Base-by-base conservation (phyloP, 208 protist species). In the Strigomonas culicis region DNA sequence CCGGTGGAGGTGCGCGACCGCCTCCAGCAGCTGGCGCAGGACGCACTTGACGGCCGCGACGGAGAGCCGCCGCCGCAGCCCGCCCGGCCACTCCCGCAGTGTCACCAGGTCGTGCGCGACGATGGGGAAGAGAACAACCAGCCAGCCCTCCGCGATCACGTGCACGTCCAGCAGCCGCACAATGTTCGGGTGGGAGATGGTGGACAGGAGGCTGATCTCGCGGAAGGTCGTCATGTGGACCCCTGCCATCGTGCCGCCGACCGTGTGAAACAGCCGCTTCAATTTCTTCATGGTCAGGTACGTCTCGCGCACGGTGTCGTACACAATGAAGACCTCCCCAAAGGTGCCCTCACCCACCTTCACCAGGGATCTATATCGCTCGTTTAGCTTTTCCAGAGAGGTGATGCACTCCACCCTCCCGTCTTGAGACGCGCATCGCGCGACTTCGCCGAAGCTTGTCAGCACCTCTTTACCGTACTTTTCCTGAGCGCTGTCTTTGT, bases 241-340 rank as follows among this genome's bases (percentile, higher is more conserved):
- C 19, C 86, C 86, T 13, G 74, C 66, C 36, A 62, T 58, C 57
- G 27, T 66, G 36, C 81, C 75, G 8, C 27, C 4, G 11, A 17
- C 10, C 1, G 67, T 70, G 70, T 82, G 84, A 31, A 95, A 75
- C 24, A 93, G 66, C 6, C 68, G 68, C 11, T 80, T 72, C 75
- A 92, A 83, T 51, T 84, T 82, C 67, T 95, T 95, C 86, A 95
- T 93, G 0, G 84, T 91, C 22, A 93, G 63, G 60, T 95, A 86
- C 6, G 78, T 86, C 25, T 66, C 22, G 0, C 74, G 71, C 32
- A 74, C 57, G 24, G 75, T 92, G 70, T 95, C 90, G 70, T 84
- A 90, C 8, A 95, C 75, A 72, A 95, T 82, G 64, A 79, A 90
- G 8, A 95, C 90, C 51, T 93, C 80, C 0, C 90, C 90, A 71